Evolutionary conservation across 129 eudicot species (phyloP), one percentile per base, ranked within the genome.

Genomic region (Heracleum sosnowskyi): DNA sequence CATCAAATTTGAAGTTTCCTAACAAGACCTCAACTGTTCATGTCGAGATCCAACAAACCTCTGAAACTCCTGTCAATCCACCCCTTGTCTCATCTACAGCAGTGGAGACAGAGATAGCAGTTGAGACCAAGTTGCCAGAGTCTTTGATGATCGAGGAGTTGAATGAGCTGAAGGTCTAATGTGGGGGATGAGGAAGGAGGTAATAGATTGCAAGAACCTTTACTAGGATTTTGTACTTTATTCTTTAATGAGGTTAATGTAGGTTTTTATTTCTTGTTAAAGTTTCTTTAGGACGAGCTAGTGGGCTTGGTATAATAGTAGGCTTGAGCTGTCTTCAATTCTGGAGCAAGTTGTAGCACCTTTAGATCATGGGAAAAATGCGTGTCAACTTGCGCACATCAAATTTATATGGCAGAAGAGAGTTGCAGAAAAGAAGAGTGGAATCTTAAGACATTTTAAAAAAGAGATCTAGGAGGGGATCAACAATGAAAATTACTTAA

Each of bases 101-200:
- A 40, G 41, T 29, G 53, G 80, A 78, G 42, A 42, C 41, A 31
- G 80, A 34, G 36, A 66, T 26, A 37, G 45, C 31, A 64, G 33
- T 44, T 7, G 31, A 16, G 74, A 73, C 42, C 41, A 44, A 78
- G 35, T 40, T 66, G n/a, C 75, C 75, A 2, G 80, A 78, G 29
- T 41, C 80, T 42, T 44, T 20, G 63, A 12, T 77, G 80, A 20
- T 28, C 22, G 87, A 87, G 80, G 79, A 84, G 36, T 79, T 81
- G 80, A 76, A 74, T 55, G 90, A 76, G 84, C 82, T 87, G 63
- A 80, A 84, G 47, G 39, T 87, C 34, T 84, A 77, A 81, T 76
- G n/a, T 40, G 33, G 72, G 74, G 74, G 78, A 44, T 36, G 47
- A 34, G 41, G 80, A 78, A 31, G 49, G 42, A 29, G 80, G 69